Base-by-base conservation (phyloP, 306 rosid genomes). In the Ceratonia siliqua region DNA sequence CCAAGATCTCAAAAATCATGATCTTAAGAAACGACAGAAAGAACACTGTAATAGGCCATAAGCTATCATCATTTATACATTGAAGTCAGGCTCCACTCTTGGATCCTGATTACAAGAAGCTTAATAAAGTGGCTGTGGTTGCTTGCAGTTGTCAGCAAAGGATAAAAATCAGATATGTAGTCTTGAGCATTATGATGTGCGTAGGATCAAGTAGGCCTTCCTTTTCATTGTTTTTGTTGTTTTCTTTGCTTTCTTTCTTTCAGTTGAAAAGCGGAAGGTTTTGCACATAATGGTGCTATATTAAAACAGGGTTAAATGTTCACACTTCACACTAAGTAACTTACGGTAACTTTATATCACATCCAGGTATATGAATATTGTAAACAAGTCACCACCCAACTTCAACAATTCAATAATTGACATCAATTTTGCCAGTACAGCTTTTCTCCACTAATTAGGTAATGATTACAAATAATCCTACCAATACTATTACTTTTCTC, bases 401-500 rank as follows among this genome's bases (percentile, higher is more conserved):
- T 71, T 78, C 62, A 78, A 67, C 58, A 59, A 61, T 66, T 53
- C 41, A 78, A 25, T 78, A 35, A 61, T 62, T 64, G 62, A 42
- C 39, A 71, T 30, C 62, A 81, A 73, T 14, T 68, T 61, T 24
- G 11, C 63, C 24, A 43, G 13, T 62, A 75, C 80, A 83, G 79
- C 85, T 89, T 83, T 77, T 82, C 78, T 75, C 81, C 86, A 85
- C 86, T 64, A 77, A 79, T 80, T 87, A 75, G 41, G 82, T 82
- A 27, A 78, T 80, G 80, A 80, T 82, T 78, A 57, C 76, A 33
- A 76, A 73, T 76, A 83, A 61, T 82, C 74, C 81, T 72, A 53
- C 74, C 57, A 81, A 53, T 70, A 57, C 25, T 54, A 48, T 70
- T 38, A 8, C 63, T 66, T 78, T 50, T 52, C 39, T 41, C 35